These are phyloP conservation scores for Luffa acutangula DNA, from an alignment of 306 rosid species.

Conservation along the genomic window DNA sequence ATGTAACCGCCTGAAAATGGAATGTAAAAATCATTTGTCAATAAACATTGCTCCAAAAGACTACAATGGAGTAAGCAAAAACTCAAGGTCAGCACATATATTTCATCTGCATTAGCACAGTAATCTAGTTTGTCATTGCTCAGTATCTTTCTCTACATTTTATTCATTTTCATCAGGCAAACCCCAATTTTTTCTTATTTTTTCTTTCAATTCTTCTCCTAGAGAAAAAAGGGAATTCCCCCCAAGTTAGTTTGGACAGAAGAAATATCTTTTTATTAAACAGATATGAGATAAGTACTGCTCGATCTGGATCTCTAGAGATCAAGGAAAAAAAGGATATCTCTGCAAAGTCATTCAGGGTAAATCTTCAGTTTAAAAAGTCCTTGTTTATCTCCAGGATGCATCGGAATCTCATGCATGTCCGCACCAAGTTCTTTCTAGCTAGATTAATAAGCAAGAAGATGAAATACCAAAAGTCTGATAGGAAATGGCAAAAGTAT, in stretches of 20 bases:
- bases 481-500: neutral
- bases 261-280: neutral
- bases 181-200: neutral
- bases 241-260: neutral
- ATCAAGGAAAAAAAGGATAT: neutral
- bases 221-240: neutral
- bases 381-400: neutral
- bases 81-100: neutral
- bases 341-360: neutral
- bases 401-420: neutral
- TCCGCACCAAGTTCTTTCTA: neutral
- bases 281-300: neutral
- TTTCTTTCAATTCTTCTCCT: neutral
- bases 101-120: neutral
- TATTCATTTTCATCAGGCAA: neutral
- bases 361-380: neutral
- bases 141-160: neutral
- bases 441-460: neutral
- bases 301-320: neutral
- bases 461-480: neutral
- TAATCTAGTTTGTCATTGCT: neutral
- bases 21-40: neutral
- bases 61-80: neutral
- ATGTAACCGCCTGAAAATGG: conserved; percentile 80
- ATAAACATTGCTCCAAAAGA: neutral